These are phyloP conservation scores for Corylus avellana DNA, from an alignment of 306 rosid genomes.

Conservation along the genomic window DNA sequence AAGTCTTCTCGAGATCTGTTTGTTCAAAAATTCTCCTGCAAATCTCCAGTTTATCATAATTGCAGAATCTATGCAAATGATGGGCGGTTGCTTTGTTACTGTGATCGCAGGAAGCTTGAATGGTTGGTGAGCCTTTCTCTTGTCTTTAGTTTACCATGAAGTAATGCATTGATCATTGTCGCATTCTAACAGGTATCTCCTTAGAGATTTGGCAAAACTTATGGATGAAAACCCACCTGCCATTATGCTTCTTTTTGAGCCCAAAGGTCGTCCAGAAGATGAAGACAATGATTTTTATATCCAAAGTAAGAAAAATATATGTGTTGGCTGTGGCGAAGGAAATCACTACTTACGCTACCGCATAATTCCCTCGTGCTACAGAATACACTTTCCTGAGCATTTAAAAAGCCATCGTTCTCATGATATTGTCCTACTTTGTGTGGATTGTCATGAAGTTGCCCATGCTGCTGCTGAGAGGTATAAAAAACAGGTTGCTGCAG, in stretches of 20 bases:
- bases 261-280: slow-evolving; percentile 98
- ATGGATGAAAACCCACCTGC: slow-evolving; percentile 83
- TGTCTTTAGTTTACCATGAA: slow-evolving; percentile 12
- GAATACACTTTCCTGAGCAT: slow-evolving; percentile 95
- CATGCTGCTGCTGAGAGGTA: slow-evolving; percentile 98
- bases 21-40: slow-evolving; percentile 90
- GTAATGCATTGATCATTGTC: slow-evolving; percentile 28
- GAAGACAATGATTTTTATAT: slow-evolving; percentile 92
- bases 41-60: slow-evolving; percentile 95
- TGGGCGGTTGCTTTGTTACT: slow-evolving; percentile 93
- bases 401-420: slow-evolving; percentile 97
- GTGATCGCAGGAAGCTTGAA: slow-evolving; percentile 88
- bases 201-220: slow-evolving; percentile 75
- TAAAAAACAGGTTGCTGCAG: slow-evolving; percentile 73
- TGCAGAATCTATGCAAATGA: slow-evolving; percentile 93
- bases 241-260: slow-evolving; percentile 94
- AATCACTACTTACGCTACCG: slow-evolving; percentile 89
- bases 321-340: slow-evolving; percentile 98
- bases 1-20: slow-evolving; percentile 85
- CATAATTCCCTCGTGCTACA: slow-evolving; percentile 95
- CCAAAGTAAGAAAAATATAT: slow-evolving; percentile 90
- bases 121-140: slow-evolving; percentile 63
- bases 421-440: slow-evolving; percentile 93
- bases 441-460: slow-evolving; percentile 97
- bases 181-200: slow-evolving; percentile 67